These are phyloP conservation scores for Glycine tomentella DNA, from an alignment of 306 rosid genomes.

Conservation along the genomic window DNA sequence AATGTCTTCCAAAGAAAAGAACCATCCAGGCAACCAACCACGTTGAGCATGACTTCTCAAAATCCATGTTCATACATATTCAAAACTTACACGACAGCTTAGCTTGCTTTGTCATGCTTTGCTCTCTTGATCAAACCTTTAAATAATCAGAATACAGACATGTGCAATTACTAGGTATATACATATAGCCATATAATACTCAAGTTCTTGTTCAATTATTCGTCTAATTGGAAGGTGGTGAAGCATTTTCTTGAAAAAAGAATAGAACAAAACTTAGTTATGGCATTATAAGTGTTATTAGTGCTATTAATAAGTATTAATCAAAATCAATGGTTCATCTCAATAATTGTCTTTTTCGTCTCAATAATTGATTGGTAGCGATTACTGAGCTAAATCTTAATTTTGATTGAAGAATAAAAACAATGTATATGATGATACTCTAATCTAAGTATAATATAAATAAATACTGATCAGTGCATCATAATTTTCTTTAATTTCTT, in stretches of 20 bases:
- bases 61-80: conserved; percentile 32
- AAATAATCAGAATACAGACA: conserved; percentile 32
- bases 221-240: conserved; percentile 10
- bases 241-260: conserved; percentile 1
- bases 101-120: conserved; percentile 43
- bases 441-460: not conserved
- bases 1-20: conserved; percentile 42
- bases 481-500: not conserved
- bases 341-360: not conserved
- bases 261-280: not conserved
- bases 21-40: conserved; percentile 44
- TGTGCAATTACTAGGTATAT: not conserved
- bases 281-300: not conserved
- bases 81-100: conserved; percentile 49
- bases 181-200: not conserved
- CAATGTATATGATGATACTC: not conserved
- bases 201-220: conserved; percentile 21
- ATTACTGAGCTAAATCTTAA: not conserved
- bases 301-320: not conserved
- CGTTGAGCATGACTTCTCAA: conserved; percentile 46
- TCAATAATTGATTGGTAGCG: not conserved
- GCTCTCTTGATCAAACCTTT: conserved; percentile 21
- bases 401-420: not conserved
- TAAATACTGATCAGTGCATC: not conserved
- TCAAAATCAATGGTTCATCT: not conserved